Conservation (phyloP, 306 rosid species). For the Hippophae rhamnoides region DNA sequence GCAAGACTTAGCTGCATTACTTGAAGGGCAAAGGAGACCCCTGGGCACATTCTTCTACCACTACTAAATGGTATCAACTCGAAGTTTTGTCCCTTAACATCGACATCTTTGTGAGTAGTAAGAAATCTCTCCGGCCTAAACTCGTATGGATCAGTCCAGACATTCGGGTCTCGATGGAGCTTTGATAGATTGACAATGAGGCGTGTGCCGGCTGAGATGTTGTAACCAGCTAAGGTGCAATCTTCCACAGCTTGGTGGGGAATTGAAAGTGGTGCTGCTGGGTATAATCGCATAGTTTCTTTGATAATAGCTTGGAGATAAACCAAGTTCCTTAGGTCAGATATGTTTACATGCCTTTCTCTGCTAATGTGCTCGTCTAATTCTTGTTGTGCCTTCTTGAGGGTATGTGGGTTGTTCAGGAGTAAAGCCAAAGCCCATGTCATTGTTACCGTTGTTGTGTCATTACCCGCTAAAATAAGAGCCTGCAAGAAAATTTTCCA, state of each 20-base stretch:
- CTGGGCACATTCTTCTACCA: conserved; percentile 17
- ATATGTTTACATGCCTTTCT: conserved; percentile 10
- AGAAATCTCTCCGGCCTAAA: conserved; percentile 14
- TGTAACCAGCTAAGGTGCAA: conserved; percentile 9
- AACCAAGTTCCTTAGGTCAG: conserved; percentile 3
- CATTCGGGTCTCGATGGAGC: conserved; percentile 9
- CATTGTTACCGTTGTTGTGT: conserved; percentile 1
- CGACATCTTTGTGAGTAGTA: background rate
- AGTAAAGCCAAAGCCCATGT: conserved; percentile 13
- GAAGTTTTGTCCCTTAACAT: conserved; percentile 8
- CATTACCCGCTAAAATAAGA: conserved; percentile 5
- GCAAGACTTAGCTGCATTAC: conserved; percentile 5
- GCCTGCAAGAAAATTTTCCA: background rate
- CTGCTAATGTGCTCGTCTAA: conserved; percentile 11
- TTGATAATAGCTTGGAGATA: conserved; percentile 11
- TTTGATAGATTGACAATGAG: conserved; percentile 8
- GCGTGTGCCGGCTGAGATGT: conserved; percentile 9
- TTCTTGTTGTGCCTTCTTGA: conserved; percentile 4
- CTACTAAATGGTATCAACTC: conserved; percentile 9
- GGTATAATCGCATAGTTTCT: conserved; percentile 14
- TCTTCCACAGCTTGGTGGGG: conserved; percentile 7
- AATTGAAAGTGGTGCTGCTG: conserved; percentile 1
- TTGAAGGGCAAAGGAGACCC: conserved; percentile 9
- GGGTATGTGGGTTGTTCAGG: background rate
- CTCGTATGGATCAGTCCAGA: conserved; percentile 12